A percentile compares a stretch with the other conserved stretches of the same genome.
Conservation (phyloP, 257 asterid genomes). For the Solanum gracilifrons region DNA sequence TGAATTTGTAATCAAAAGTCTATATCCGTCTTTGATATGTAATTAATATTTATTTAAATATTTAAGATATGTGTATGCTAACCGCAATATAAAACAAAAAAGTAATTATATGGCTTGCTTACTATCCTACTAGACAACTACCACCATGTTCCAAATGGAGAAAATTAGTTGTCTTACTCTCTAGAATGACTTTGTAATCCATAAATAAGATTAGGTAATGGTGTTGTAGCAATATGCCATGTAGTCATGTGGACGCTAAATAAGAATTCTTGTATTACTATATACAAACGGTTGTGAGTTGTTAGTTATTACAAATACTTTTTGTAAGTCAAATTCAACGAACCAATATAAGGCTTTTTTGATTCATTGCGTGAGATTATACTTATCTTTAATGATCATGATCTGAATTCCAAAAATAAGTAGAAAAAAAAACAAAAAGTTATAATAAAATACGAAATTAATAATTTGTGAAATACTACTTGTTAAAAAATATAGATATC, state of each 20-base stretch:
- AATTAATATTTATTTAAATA: not conserved
- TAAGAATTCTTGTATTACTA: not conserved
- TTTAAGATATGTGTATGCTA: not conserved
- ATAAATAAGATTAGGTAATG: not conserved
- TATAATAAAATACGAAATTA: too few species aligned
- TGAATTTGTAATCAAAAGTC: not conserved
- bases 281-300: not conserved
- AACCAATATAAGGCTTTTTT: not conserved
- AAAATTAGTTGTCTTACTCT: not conserved
- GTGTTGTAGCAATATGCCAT: not conserved
- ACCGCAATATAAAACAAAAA: not conserved
- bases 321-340: not conserved
- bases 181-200: not conserved
- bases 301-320: not conserved
- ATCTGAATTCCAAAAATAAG: not conserved
- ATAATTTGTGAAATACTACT: too few species aligned
- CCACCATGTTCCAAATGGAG: not conserved
- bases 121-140: not conserved
- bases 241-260: not conserved
- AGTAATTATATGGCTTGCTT: not conserved
- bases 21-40: not conserved
- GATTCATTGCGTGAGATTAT: not conserved
- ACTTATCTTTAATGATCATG: not conserved
- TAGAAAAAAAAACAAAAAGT: too few species aligned
- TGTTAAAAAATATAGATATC: too few species aligned